These are phyloP conservation scores for Penicillium sp. DNA, from an alignment of 2,329 filamentous ascomycete genomes.

Conservation along the genomic window DNA sequence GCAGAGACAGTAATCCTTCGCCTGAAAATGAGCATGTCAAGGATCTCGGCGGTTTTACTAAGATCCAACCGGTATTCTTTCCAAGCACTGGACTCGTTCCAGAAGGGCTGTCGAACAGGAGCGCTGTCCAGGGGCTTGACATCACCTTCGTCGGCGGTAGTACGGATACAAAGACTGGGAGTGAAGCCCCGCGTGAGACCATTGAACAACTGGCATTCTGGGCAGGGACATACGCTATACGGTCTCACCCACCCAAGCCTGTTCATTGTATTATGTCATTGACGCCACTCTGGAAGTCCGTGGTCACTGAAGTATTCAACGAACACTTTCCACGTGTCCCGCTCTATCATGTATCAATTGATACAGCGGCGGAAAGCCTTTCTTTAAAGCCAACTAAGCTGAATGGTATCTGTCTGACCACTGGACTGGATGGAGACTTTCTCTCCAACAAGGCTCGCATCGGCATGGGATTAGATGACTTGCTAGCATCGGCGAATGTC, in stretches of 20 bases:
- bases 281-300: background rate
- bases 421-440: background rate
- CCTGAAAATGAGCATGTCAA: background rate
- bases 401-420: background rate
- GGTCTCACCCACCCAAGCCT: background rate
- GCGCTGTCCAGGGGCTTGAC: background rate
- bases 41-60: background rate
- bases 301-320: background rate
- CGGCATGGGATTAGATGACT: background rate
- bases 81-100: background rate
- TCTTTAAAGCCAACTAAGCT: background rate
- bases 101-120: background rate
- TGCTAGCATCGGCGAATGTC: background rate
- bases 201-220: background rate
- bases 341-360: background rate
- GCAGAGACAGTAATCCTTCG: background rate
- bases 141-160: background rate
- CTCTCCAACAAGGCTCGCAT: background rate
- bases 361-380: background rate
- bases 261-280: background rate
- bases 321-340: background rate
- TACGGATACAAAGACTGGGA: background rate
- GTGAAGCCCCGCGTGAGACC: background rate
- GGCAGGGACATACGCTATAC: background rate
- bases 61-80: background rate